Conservation (phyloP, 805 yeast genomes). For the Candida sanyiensis region DNA sequence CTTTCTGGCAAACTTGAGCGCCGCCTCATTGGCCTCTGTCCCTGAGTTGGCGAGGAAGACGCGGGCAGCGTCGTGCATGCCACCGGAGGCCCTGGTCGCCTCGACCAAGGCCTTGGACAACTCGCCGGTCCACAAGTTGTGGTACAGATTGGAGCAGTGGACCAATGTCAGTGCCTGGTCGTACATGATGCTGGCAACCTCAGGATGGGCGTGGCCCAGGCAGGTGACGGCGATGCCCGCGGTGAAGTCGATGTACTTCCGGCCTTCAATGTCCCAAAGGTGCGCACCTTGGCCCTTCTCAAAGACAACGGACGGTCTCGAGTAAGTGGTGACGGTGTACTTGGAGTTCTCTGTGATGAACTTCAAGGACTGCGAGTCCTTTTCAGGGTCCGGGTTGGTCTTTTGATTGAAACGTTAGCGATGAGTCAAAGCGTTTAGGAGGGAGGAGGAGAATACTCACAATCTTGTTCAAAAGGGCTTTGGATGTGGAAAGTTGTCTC, state of each 20-base stretch:
- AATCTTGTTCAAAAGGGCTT: slow-evolving; percentile 4
- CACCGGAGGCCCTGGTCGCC: slow-evolving; percentile 65
- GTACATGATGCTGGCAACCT: slow-evolving; percentile 60
- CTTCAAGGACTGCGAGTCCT: slow-evolving; percentile 28
- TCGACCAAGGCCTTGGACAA: slow-evolving; percentile 66
- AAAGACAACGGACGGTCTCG: slow-evolving; percentile 71
- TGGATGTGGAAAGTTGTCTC: slow-evolving; percentile 12
- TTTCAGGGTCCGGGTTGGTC: slow-evolving; percentile 14
- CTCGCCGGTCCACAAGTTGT: slow-evolving; percentile 79
- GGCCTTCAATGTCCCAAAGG: slow-evolving; percentile 74
- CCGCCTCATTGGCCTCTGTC: slow-evolving; percentile 77
- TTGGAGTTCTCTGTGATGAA: slow-evolving; percentile 31
- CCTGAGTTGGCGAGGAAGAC: slow-evolving; percentile 73
- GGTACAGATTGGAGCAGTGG: slow-evolving; percentile 82
- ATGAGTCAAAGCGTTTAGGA: not conserved
- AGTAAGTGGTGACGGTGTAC: slow-evolving; percentile 69
- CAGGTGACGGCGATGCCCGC: slow-evolving; percentile 98
- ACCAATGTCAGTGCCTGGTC: slow-evolving; percentile 70
- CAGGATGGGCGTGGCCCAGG: slow-evolving; percentile 79
- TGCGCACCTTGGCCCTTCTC: slow-evolving; percentile 78
- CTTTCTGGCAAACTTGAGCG: slow-evolving; percentile 75
- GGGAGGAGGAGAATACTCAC: slow-evolving; percentile 6
- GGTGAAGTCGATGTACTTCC: slow-evolving; percentile 80
- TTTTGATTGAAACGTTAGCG: slow-evolving; percentile 2
- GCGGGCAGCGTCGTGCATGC: slow-evolving; percentile 72